These are phyloP conservation scores for Mycena leptocephala DNA, from an alignment of 768 basidiomycete species.

Conservation along the genomic window DNA sequence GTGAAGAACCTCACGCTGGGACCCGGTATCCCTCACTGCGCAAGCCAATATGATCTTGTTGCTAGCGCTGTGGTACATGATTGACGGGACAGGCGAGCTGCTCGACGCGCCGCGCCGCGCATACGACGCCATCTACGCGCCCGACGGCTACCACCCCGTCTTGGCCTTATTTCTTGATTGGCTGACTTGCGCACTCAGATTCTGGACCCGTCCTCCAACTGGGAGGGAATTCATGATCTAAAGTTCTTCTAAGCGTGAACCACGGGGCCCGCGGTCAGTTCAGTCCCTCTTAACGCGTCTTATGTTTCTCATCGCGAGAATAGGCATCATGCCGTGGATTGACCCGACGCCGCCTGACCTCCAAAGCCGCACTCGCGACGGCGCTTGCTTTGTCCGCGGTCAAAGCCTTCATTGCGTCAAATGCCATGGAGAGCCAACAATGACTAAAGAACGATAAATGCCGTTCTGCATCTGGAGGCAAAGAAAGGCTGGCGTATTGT, in stretches of 20 bases:
- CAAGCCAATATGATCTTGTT: constrained; percentile 63
- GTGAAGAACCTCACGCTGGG: constrained; percentile 32
- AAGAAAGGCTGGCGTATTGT: no score
- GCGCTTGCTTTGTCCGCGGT: constrained; percentile 41
- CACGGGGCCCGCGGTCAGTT: constrained; percentile 63
- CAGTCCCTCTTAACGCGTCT: background rate
- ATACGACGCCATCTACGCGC: constrained; percentile 62
- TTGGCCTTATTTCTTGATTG: constrained; percentile 26
- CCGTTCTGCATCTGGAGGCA: no score
- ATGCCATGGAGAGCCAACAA: no score
- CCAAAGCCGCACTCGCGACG: constrained; percentile 51
- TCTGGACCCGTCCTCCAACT: constrained; percentile 66
- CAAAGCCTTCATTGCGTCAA: constrained; percentile 50
- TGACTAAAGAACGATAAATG: no score
- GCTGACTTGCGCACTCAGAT: constrained; percentile 45
- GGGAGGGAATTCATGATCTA: constrained; percentile 70
- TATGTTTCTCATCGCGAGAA: background rate
- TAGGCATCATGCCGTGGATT: constrained; percentile 57
- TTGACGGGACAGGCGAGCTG: constrained; percentile 52
- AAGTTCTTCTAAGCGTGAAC: constrained; percentile 64
- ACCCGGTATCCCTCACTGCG: constrained; percentile 59
- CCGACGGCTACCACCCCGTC: constrained; percentile 74
- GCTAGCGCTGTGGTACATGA: constrained; percentile 36
- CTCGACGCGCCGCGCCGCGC: constrained; percentile 59
- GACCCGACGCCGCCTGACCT: constrained; percentile 59